Conservation (phyloP, 768 basidiomycete species). For the Trametes meyenii region DNA sequence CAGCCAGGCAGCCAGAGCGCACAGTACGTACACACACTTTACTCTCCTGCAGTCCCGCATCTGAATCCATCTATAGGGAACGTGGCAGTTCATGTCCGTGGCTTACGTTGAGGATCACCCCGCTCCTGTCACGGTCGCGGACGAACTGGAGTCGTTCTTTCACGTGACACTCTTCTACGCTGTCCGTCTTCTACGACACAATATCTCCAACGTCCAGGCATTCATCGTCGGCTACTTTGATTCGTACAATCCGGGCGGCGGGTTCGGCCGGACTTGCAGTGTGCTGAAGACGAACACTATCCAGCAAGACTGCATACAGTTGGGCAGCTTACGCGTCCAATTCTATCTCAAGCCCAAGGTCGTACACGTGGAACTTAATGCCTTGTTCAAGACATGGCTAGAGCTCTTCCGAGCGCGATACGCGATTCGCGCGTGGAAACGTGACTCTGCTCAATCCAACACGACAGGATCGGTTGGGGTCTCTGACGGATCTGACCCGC, state of each 20-base stretch:
- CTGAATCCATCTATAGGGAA: not conserved
- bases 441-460: not conserved
- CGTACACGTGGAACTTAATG: not conserved
- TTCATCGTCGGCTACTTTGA: conserved; percentile 4
- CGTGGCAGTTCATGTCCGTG: conserved; percentile 1
- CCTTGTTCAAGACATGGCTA: not conserved
- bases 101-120: not conserved
- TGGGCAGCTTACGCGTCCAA: not conserved
- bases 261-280: not conserved
- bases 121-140: not conserved
- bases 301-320: not conserved
- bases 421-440: not conserved
- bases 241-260: not conserved
- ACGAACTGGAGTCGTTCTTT: conserved; percentile 12
- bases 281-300: not conserved
- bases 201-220: not conserved
- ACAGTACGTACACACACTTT: not conserved
- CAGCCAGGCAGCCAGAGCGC: not conserved
- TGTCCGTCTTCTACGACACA: not conserved
- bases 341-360: not conserved
- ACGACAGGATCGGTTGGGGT: not conserved
- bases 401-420: not conserved
- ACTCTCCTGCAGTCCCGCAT: too few species aligned
- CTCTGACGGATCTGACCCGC: too few species aligned
- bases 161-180: conserved; percentile 2